Evolutionary conservation across 345 rosid species (phyloP), one percentile per base, ranked within the genome.

Genomic region (Heritiera littoralis): DNA sequence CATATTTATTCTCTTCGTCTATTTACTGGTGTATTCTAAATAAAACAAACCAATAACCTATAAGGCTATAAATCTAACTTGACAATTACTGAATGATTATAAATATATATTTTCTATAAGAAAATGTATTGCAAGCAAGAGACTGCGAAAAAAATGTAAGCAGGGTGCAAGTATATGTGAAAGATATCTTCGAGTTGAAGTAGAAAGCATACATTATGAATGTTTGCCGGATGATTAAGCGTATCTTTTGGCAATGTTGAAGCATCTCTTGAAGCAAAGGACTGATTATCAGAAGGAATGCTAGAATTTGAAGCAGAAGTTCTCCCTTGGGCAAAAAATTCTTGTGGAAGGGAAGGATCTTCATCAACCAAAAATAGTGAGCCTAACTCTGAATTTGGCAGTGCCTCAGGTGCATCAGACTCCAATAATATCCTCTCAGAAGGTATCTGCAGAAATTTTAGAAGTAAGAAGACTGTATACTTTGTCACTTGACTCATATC

Each of bases 391-490:
- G 78, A 78, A 78, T 81, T 89, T 28, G 99, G 99, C 66, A 92
- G 17, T n/a, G 97, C 98, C 82, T 95, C 99, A 3, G 99, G 98
- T 43, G 97, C 92, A 84, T 95, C 99, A 13, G 99, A 89, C 86
- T 93, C 99, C 79, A 95, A 78, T 78, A 92, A 87, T 76, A 95
- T 91, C 86, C 94, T 92, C 63, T 93, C 95, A n/a, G 73, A 82
- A 79, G 97, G 85, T 80, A 96, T 87, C 95, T 93, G 87, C 73
- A 87, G 76, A 73, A 82, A 49, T 79, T 78, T 20, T 20, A 83
- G 77, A 74, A 75, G 79, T 72, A 56, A 78, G 82, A 51, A 72
- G 54, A 45, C 14, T 18, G 28, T 30, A 58, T 49, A 46, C 48
- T 52, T 14, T n/a, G 68, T 77, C 38, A 76, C 58, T 49, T 28